Evolutionary conservation across 2,329 filamentous ascomycete genomes (phyloP), one percentile per base, ranked within the genome.

Genomic region (Fusarium sp.): DNA sequence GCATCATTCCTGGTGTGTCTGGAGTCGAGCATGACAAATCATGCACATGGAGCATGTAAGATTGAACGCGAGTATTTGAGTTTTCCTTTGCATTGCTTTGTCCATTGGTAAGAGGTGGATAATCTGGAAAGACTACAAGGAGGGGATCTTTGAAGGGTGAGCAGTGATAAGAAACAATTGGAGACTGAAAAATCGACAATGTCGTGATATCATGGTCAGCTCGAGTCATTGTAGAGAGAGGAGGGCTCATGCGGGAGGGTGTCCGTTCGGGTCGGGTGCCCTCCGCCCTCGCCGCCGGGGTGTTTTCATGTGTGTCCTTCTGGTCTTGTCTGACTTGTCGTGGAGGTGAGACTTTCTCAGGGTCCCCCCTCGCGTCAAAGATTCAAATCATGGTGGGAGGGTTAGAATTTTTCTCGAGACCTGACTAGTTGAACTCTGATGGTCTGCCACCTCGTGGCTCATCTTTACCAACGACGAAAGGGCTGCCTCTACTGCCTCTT

Each of bases 351-450:
- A 43, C 54, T 60, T 68, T 56, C 33, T 75, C 68, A 72, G 65
- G 72, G 72, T 75, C 69, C 48, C 52, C 35, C 35, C 29, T 37
- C 35, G 7, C 35, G 39, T 33, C 33, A 18, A 24, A 24, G 20
- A 29, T 24, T 9, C 10, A 27, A 22, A 45, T 27, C 24, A 39
- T 29, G 45, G 31, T 27, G 45, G 62, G 31, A 61, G 33, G 66
- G 63, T 60, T 43, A 48, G 68, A 69, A 62, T 45, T 75, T 74
- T 64, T 66, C 31, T 48, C 61, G 67, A 54, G 37, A 63, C 67
- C 50, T 16, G 45, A 69, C 72, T 74, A 72, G 72, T n/a, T 59
- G 58, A 73, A 58, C 58, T 64, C 48, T 59, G 48, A 73, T 67
- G 65, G 72, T 59, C 64, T 59, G 54, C 22, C 58, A 58, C 72